Conservation (phyloP, 1,139 yeast species). For the Magnusiomyces paraingens region DNA sequence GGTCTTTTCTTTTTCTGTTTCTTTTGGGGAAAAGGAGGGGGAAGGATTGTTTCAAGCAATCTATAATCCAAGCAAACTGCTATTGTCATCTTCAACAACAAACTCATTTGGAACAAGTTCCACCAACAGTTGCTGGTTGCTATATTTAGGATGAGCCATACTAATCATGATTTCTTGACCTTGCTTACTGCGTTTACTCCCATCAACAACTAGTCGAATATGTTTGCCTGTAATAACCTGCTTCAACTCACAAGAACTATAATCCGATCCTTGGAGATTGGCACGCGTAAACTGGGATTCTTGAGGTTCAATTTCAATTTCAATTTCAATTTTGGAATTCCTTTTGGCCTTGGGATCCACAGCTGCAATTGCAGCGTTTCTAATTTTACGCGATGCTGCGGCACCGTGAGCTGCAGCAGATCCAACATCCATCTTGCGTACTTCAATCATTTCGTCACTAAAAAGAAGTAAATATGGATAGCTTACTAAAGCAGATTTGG, state of each 20-base stretch:
- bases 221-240: constrained; percentile 71
- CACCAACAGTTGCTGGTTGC: constrained; percentile 53
- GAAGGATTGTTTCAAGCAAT: background rate
- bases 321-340: background rate
- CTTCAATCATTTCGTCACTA: constrained; percentile 65
- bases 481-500: constrained; percentile 48
- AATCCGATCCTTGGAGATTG: background rate
- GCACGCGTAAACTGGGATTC: constrained; percentile 31
- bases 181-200: constrained; percentile 37
- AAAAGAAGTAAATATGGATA: constrained; percentile 57
- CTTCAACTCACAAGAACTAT: constrained; percentile 41
- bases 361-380: too few relatives aligned
- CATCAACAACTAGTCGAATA: constrained; percentile 38
- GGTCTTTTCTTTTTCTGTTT: background rate
- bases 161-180: constrained; percentile 44
- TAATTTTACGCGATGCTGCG: too few relatives aligned
- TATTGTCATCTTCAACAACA: constrained; percentile 29
- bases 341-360: background rate
- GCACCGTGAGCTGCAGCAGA: too few relatives aligned
- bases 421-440: constrained; percentile 43
- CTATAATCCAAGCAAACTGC: constrained; percentile 26
- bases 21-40: too few relatives aligned
- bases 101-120: constrained; percentile 33
- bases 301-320: background rate
- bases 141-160: constrained; percentile 65